phyloP scores from a whole-genome alignment of 2,329 filamentous ascomycete species.

The Beauveria sp. region DNA sequence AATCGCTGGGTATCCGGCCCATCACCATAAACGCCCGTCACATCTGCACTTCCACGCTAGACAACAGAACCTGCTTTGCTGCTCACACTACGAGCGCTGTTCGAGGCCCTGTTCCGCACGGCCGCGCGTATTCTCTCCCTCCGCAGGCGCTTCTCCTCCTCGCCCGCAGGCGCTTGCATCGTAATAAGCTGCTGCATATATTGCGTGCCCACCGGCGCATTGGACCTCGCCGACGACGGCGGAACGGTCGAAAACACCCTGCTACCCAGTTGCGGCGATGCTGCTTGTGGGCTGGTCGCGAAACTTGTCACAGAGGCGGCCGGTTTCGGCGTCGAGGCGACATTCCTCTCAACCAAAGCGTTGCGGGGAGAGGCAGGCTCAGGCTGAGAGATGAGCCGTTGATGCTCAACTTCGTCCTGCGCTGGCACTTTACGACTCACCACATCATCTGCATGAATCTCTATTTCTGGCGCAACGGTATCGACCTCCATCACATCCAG shows the following conservation, averaged over 20 bases:
- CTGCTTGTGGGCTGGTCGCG: background rate
- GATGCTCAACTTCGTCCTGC: background rate
- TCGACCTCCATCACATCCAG: background rate
- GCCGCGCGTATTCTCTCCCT: slow-evolving; percentile 21
- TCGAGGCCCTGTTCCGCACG: slow-evolving; percentile 18
- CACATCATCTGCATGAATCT: background rate
- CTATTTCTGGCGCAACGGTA: background rate
- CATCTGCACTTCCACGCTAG: background rate
- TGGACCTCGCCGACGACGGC: slow-evolving; percentile 13
- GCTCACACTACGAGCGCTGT: slow-evolving; percentile 12
- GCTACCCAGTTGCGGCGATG: background rate
- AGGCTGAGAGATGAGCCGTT: background rate
- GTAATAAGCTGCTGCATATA: slow-evolving; percentile 18
- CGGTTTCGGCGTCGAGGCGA: background rate
- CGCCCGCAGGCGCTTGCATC: slow-evolving; percentile 9
- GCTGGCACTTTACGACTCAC: background rate
- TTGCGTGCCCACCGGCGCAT: slow-evolving; percentile 16
- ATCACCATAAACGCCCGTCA: background rate
- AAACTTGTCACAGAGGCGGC: background rate
- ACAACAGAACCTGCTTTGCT: slow-evolving; percentile 11
- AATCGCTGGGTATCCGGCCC: background rate
- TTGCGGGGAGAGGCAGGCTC: background rate
- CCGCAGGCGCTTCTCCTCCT: slow-evolving; percentile 14
- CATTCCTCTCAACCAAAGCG: background rate
- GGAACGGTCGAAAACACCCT: slow-evolving; percentile 14